These are phyloP conservation scores for Globisporangium nagaii DNA, from an alignment of 352 stramenopile genomes.

Conservation along the genomic window DNA sequence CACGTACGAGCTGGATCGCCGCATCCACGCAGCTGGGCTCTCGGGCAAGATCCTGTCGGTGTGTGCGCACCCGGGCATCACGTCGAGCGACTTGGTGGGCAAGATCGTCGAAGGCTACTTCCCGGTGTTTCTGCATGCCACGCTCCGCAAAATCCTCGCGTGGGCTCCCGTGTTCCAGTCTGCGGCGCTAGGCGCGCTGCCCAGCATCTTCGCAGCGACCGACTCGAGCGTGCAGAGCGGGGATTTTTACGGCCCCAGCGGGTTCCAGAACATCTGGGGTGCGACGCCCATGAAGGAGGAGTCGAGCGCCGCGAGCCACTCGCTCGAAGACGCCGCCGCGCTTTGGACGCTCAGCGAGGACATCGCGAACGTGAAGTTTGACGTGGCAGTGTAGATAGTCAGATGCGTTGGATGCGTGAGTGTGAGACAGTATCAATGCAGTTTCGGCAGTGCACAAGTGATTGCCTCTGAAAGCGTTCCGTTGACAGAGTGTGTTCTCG, in stretches of 20 bases:
- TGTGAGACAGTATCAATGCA: too few relatives aligned
- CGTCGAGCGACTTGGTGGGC: slow-evolving; percentile 14
- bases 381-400: slow-evolving; percentile 10
- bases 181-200: slow-evolving; percentile 16
- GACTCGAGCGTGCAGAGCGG: slow-evolving; percentile 10
- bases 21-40: slow-evolving; percentile 19
- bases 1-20: slow-evolving; percentile 35
- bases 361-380: slow-evolving; percentile 14
- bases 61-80: slow-evolving; percentile 17
- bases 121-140: slow-evolving; percentile 15
- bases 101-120: slow-evolving; percentile 21
- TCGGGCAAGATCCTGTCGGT: slow-evolving; percentile 22
- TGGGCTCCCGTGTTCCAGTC: slow-evolving; percentile 16
- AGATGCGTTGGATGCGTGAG: background rate
- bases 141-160: slow-evolving; percentile 16
- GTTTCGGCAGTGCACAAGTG: too few relatives aligned
- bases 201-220: slow-evolving; percentile 24
- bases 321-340: slow-evolving; percentile 14
- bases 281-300: slow-evolving; percentile 18
- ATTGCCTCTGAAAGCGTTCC: too few relatives aligned
- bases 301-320: slow-evolving; percentile 25
- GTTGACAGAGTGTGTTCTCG: too few relatives aligned
- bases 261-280: slow-evolving; percentile 22
- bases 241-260: slow-evolving; percentile 26
- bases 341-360: slow-evolving; percentile 37